These are phyloP conservation scores for Neurospora sp. DNA, from an alignment of 495 filamentous ascomycete genomes.

Conservation along the genomic window DNA sequence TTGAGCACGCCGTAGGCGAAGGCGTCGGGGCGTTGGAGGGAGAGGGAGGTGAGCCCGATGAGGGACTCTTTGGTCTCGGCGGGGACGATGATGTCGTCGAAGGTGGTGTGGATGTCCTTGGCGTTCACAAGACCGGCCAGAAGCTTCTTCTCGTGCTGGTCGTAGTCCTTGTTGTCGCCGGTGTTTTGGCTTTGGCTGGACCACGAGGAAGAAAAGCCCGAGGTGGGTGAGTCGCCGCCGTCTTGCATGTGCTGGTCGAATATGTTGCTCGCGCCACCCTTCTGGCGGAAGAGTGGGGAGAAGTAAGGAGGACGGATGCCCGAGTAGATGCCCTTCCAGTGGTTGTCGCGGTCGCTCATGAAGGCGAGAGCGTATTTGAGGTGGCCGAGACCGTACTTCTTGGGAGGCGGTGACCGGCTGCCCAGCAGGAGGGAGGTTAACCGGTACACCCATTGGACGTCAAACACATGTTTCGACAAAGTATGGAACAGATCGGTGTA, in stretches of 20 bases:
- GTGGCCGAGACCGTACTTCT: conserved; percentile 4
- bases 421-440: conserved; percentile 19
- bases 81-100: conserved; percentile 72
- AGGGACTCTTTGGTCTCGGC: conserved; percentile 76
- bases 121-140: conserved; percentile 73
- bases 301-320: conserved; percentile 18
- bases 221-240: not conserved
- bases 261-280: not conserved
- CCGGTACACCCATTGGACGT: conserved; percentile 25
- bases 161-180: conserved; percentile 11
- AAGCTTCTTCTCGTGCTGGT: conserved; percentile 71
- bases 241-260: not conserved
- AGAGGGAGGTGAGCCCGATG: conserved; percentile 81
- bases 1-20: conserved; percentile 93
- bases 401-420: conserved; percentile 1
- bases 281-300: conserved; percentile 14
- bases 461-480: conserved; percentile 14
- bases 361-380: conserved; percentile 13
- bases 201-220: not conserved
- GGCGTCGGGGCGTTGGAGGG: conserved; percentile 80
- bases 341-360: conserved; percentile 14
- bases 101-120: conserved; percentile 72
- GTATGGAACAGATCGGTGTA: not conserved
- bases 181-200: not conserved
- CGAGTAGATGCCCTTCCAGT: conserved; percentile 13